phyloP scores from a whole-genome alignment of 176 grass and related monocot species.

The Eragrostis nindensis region DNA sequence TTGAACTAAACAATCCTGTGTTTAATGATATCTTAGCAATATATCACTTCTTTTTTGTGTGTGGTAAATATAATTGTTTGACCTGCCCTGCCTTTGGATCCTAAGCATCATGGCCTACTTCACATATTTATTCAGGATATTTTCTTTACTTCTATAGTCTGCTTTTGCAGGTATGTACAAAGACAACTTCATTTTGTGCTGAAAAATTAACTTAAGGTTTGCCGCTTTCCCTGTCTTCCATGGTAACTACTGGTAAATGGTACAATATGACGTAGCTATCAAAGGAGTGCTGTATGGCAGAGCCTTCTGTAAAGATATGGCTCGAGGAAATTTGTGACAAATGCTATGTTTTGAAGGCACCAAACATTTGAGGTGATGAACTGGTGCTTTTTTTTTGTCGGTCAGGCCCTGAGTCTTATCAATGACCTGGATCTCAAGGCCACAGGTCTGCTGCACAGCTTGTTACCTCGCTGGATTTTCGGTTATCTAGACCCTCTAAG shows the following conservation, averaged over 20 bases:
- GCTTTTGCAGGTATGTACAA: constrained; percentile 23
- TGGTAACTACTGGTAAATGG: background rate
- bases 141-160: constrained; percentile 8
- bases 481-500: constrained; percentile 46
- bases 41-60: background rate
- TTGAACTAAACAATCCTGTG: constrained; percentile 3
- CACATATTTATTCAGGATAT: background rate
- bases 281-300: constrained; percentile 7
- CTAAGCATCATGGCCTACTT: background rate
- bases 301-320: constrained; percentile 25
- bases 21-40: background rate
- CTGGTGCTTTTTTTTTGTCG: background rate
- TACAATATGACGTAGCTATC: constrained; percentile 9
- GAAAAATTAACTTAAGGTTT: background rate
- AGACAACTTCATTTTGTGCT: constrained; percentile 8
- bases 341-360: background rate
- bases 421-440: constrained; percentile 34
- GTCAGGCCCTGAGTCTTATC: background rate
- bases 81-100: background rate
- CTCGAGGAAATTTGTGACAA: background rate
- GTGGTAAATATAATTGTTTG: constrained; percentile 1
- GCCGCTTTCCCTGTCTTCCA: background rate
- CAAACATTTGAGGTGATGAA: background rate
- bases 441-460: constrained; percentile 49
- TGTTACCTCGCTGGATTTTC: constrained; percentile 37